Percentiles rank a stretch among this genome's conserved stretches.
These are phyloP conservation scores for Xylaria grammica DNA, from an alignment of 495 filamentous ascomycete species.

Conservation along the genomic window DNA sequence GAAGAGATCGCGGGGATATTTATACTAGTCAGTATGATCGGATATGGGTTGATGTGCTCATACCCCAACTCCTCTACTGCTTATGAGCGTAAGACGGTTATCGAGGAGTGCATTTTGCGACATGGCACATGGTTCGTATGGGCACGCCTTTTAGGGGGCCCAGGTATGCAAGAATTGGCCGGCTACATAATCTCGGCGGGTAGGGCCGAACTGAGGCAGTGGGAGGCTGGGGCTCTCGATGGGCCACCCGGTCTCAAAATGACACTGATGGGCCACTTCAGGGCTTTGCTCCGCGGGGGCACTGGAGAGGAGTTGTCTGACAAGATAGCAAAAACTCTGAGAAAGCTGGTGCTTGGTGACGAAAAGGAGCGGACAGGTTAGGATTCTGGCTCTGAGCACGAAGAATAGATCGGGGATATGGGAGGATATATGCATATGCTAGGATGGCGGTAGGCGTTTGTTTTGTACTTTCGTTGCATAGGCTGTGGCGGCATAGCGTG, in stretches of 20 bases:
- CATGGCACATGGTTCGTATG: constrained; percentile 35
- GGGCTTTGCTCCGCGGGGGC: background rate
- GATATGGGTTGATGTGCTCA: background rate
- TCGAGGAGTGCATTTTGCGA: constrained; percentile 30
- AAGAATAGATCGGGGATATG: background rate
- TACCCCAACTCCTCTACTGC: background rate
- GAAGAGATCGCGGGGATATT: constrained; percentile 32
- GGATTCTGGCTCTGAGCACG: background rate
- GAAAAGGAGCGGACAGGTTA: background rate
- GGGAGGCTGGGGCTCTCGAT: background rate
- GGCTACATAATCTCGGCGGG: constrained; percentile 4
- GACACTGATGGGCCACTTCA: background rate
- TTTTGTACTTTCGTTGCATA: background rate
- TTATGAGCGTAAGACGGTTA: constrained; percentile 7
- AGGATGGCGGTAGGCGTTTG: background rate
- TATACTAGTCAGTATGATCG: constrained; percentile 20
- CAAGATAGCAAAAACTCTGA: background rate
- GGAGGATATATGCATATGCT: background rate
- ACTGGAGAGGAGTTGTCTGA: background rate
- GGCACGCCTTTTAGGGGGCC: background rate
- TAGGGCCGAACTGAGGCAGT: constrained; percentile 2
- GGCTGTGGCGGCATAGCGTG: background rate
- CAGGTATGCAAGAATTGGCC: background rate
- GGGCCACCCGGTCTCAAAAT: constrained; percentile 14
- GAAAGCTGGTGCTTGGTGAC: background rate